These are phyloP conservation scores for Gymnopilus junonius DNA, from an alignment of 768 basidiomycete genomes.

Conservation along the genomic window DNA sequence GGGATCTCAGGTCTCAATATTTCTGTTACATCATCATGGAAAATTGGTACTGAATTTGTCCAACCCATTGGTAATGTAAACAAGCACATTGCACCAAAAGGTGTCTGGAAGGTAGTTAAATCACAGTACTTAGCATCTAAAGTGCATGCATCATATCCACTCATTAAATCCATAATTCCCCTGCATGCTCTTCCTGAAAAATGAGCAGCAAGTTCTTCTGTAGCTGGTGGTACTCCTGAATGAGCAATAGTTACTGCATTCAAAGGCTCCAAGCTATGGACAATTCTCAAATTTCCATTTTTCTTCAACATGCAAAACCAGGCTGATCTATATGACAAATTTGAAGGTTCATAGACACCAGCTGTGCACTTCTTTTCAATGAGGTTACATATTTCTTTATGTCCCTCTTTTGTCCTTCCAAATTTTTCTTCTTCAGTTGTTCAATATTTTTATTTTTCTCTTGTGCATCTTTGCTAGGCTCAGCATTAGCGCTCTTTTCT, in stretches of 20 bases:
- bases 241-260: too few species aligned
- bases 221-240: background rate
- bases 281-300: too few species aligned
- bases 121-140: conserved; percentile 33
- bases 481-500: background rate
- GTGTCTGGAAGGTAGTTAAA: conserved; percentile 43
- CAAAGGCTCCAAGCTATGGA: too few species aligned
- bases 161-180: conserved; percentile 36
- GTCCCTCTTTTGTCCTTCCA: background rate
- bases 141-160: conserved; percentile 38
- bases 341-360: too few species aligned
- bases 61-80: conserved; percentile 39
- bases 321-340: too few species aligned
- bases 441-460: background rate
- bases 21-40: conserved; percentile 16
- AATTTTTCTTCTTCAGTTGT: too few species aligned
- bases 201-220: conserved; percentile 31
- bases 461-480: background rate
- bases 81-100: conserved; percentile 30
- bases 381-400: too few species aligned
- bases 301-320: too few species aligned
- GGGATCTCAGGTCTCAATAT: conserved; percentile 8
- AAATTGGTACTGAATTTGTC: conserved; percentile 16
- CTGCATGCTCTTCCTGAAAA: conserved; percentile 34
- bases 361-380: too few species aligned